These are phyloP conservation scores for Mortierella sp. DNA, from an alignment of 371 early-diverging fungal genomes.

Conservation along the genomic window DNA sequence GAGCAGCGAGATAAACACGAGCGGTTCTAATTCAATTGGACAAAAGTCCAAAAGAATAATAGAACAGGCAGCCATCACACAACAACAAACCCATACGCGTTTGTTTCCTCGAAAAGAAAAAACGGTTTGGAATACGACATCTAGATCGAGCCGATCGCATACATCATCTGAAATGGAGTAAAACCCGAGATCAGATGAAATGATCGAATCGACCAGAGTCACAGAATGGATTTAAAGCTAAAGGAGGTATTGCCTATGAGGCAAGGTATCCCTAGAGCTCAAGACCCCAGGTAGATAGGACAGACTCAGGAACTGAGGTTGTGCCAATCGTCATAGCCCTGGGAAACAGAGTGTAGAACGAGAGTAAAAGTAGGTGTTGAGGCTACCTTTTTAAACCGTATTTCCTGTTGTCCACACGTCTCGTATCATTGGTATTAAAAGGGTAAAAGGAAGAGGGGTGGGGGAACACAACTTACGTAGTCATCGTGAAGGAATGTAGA, in stretches of 20 bases:
- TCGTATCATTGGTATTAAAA: background rate
- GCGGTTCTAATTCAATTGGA: constrained; percentile 11
- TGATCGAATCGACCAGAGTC: constrained; percentile 24
- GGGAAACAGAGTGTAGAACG: constrained; percentile 26
- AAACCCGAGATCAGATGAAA: constrained; percentile 2
- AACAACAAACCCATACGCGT: constrained; percentile 54
- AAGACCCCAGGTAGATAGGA: constrained; percentile 38
- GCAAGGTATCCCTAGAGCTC: constrained; percentile 40
- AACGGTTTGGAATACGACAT: constrained; percentile 47
- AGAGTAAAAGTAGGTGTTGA: no score
- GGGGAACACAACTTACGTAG: constrained; percentile 24
- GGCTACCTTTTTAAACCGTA: background rate
- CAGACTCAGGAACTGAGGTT: background rate
- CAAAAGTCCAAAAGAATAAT: background rate
- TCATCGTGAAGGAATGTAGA: constrained; percentile 9
- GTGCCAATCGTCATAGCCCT: constrained; percentile 20
- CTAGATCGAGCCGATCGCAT: constrained; percentile 5
- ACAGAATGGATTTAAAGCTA: constrained; percentile 54
- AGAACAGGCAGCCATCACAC: constrained; percentile 41
- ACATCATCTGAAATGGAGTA: background rate
- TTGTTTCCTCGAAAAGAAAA: constrained; percentile 28
- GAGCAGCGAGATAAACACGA: background rate
- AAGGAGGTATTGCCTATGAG: constrained; percentile 11
- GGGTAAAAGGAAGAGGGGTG: background rate
- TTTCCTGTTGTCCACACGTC: constrained; percentile 33